Evolutionary conservation across 805 yeast species (phyloP).

Genomic region (Ogataea haglerorum): DNA sequence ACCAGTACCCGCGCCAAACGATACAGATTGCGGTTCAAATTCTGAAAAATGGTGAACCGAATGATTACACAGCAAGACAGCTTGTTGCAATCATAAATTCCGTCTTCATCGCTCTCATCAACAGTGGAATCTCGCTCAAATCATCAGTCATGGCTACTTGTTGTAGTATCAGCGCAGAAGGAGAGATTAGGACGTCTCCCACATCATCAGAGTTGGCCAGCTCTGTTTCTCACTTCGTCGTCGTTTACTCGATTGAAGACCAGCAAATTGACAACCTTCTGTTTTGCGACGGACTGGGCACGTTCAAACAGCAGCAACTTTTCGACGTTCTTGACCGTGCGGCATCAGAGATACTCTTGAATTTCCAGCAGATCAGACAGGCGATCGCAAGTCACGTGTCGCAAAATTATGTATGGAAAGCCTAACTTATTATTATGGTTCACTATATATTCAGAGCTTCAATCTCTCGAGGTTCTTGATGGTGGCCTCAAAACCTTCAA

Average conservation of each 20-base stretch:
- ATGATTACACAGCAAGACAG: constrained; percentile 42
- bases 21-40: constrained; percentile 68
- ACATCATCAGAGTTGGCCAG: constrained; percentile 37
- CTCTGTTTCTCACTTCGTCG: constrained; percentile 60
- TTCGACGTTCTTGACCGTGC: constrained; percentile 51
- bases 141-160: constrained; percentile 59
- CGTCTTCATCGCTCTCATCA: constrained; percentile 67
- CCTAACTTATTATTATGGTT: background rate
- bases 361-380: constrained; percentile 46
- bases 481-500: constrained; percentile 84
- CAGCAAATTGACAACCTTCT: constrained; percentile 53
- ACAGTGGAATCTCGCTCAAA: constrained; percentile 70
- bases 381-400: constrained; percentile 45
- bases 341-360: constrained; percentile 41
- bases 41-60: constrained; percentile 49
- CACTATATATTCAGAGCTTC: constrained; percentile 41
- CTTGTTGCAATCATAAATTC: constrained; percentile 72
- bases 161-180: constrained; percentile 25
- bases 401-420: constrained; percentile 56
- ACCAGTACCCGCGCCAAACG: constrained; percentile 74
- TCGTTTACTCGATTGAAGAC: constrained; percentile 55
- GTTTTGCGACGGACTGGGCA: constrained; percentile 71
- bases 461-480: constrained; percentile 79
- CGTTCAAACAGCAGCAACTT: constrained; percentile 55
- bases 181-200: constrained; percentile 43